Evolutionary conservation across 345 rosid genomes (phyloP), one percentile per base, ranked within the genome.

Genomic region (Triadica sebifera): DNA sequence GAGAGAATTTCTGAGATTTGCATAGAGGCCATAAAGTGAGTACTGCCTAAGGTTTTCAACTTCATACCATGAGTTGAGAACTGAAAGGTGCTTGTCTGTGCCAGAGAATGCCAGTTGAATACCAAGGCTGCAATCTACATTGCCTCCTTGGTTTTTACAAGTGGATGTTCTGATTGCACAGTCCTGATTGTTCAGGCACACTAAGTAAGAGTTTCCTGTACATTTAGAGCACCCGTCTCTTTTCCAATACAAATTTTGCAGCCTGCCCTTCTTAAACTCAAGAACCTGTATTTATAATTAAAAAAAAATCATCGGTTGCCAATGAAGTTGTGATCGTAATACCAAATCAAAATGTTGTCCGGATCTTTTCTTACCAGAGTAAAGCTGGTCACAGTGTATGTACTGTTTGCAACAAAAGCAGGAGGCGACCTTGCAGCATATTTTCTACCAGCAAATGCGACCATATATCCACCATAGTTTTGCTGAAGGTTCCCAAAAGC

Each of bases 51-150:
- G 90, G 71, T 93, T 95, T 57, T 87, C 91, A 29, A 96, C 93
- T 77, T 96, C 98, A 29, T 96, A 96, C 99, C 99, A 96, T 3
- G 99, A 91, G 78, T 96, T 96, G 72, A 96, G 85, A 7, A 75
- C 92, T 5, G 91, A 77, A 66, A 86, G 81, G 78, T 96, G 99
- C 83, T 96, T 93, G 78, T 96, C 99, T 0, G 98, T 96, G 65
- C 99, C 99, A 1, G 98, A 93, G 84, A 96, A 93, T 38, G 99
- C 96, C 76, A 96, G 70, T 29, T 96, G 99, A 72, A 96, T 93
- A 77, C 98, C 98, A 12, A 96, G 83, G 81, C 96, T 96, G 79
- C 99, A 96, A 78, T 93, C 99, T 8, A 88, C 98, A 34, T 70
- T 65, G 0, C 98, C 98, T 70, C 89, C 89, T n/a, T 15, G 81